A percentile compares a stretch with the other conserved stretches of the same genome.
These are phyloP conservation scores for Poa annua DNA, from an alignment of 176 grass and related monocot species.

Conservation along the genomic window DNA sequence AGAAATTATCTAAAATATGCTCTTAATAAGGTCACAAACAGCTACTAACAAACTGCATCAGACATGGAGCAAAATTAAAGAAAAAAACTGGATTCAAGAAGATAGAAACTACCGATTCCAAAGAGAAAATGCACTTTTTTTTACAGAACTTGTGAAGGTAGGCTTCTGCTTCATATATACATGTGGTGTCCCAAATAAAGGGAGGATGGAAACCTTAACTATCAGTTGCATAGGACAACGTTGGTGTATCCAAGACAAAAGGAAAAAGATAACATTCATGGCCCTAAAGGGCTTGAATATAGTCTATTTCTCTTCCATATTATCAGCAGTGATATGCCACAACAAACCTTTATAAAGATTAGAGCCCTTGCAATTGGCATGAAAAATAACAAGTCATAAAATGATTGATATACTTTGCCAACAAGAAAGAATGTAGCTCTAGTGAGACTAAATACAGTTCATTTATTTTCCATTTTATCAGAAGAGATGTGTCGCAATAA, in stretches of 20 bases:
- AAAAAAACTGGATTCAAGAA: background rate
- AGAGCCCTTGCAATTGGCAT: background rate
- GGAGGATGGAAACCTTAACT: conserved; percentile 17
- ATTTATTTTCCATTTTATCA: conserved; percentile 1
- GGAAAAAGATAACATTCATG: background rate
- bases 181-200: background rate
- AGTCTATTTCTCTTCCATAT: background rate
- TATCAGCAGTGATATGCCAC: background rate
- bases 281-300: background rate
- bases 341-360: background rate
- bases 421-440: background rate
- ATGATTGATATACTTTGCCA: conserved; percentile 24
- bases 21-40: conserved; percentile 3
- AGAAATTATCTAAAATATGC: background rate
- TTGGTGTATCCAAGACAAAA: conserved; percentile 11
- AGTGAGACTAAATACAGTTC: background rate
- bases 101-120: background rate
- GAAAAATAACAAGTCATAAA: background rate
- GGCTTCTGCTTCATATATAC: background rate
- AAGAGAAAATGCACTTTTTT: conserved; percentile 3
- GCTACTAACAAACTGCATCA: background rate
- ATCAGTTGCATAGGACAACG: conserved; percentile 20
- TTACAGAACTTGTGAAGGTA: background rate
- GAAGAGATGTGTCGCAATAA: background rate
- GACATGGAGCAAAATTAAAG: conserved; percentile 16